Conservation (phyloP, 2,329 filamentous ascomycete species). For the Plenodomus lindquistii region DNA sequence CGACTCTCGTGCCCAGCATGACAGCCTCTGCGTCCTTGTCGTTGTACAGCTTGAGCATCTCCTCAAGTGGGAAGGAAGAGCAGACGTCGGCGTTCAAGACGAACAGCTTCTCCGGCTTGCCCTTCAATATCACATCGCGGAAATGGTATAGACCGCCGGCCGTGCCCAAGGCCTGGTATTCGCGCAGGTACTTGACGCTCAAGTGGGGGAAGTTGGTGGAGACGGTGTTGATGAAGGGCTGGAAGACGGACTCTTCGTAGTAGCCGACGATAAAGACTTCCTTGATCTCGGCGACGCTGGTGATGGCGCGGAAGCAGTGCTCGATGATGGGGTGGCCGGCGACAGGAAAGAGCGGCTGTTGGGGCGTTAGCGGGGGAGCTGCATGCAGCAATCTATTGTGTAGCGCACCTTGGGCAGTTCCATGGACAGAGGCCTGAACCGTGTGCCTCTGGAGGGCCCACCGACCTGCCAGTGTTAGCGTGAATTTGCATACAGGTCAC, state of each 20-base stretch:
- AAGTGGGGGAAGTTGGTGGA: slow-evolving; percentile 83
- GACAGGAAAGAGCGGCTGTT: slow-evolving; percentile 92
- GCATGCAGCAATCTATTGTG: slow-evolving; percentile 5
- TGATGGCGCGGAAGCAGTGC: slow-evolving; percentile 91
- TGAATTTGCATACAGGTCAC: slow-evolving; percentile 6
- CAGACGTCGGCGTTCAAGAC: slow-evolving; percentile 98
- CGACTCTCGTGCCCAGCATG: slow-evolving; percentile 89
- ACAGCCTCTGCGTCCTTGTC: slow-evolving; percentile 96
- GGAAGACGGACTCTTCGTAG: slow-evolving; percentile 96
- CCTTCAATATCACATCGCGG: slow-evolving; percentile 97
- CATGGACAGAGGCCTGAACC: slow-evolving; percentile 91
- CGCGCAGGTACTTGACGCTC: slow-evolving; percentile 91
- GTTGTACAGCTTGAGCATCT: slow-evolving; percentile 93
- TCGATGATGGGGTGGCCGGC: slow-evolving; percentile 98
- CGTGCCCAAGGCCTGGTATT: slow-evolving; percentile 95
- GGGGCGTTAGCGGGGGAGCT: slow-evolving; percentile 21
- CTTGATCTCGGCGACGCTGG: slow-evolving; percentile 87
- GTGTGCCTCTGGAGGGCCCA: slow-evolving; percentile 90
- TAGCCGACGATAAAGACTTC: slow-evolving; percentile 98
- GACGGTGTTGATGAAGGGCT: slow-evolving; percentile 95
- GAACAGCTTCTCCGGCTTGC: slow-evolving; percentile 91
- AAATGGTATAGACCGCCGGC: slow-evolving; percentile 98
- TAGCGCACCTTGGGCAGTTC: slow-evolving; percentile 85
- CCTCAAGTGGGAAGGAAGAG: slow-evolving; percentile 94
- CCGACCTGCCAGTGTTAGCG: slow-evolving; percentile 69